Evolutionary conservation across 345 rosid genomes (phyloP), one percentile per base, ranked within the genome.

Genomic region (Murraya paniculata): DNA sequence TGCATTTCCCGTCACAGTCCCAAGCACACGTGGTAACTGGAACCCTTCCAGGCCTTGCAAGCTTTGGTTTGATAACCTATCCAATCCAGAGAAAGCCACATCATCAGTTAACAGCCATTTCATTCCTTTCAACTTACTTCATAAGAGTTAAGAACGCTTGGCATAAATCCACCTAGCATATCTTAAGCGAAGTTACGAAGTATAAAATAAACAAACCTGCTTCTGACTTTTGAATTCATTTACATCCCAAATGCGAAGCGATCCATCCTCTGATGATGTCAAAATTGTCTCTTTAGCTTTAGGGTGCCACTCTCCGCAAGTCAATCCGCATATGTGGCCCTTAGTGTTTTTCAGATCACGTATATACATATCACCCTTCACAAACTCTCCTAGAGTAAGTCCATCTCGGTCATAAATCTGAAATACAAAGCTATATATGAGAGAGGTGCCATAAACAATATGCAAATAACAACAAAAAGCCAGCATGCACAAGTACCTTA

Each of bases 351-450:
- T 96, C 64, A 96, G 86, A 88, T 96, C 98, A 70, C 97, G 97
- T 72, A 96, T 94, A 38, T 96, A 94, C 99, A 96, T 96, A 83
- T 96, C 99, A 59, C 99, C 99, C 71, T 96, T 96, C n/a, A 94
- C 81, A 80, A 92, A 96, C 88, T 96, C 99, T 21, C 98, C 99
- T 57, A 96, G 84, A 9, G 93, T 90, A 79, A 96, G 95, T 31
- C 99, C 99, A 83, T 94, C 99, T 11, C 99, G 95, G 79, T 96
- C 99, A 83, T 86, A 96, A 82, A 94, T 94, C 99, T 95, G 85
- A 72, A 45, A 79, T 38, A 57, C 41, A 81, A 73, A 75, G 19
- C 22, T 72, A 60, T 58, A 67, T 19, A 57, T 19, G 64, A 14
- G 69, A 82, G 57, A 61, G 36, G 55, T 13, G 64, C 50, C n/a